phyloP scores from a whole-genome alignment of 208 protist species.

The Balamuthia mandrillaris region DNA sequence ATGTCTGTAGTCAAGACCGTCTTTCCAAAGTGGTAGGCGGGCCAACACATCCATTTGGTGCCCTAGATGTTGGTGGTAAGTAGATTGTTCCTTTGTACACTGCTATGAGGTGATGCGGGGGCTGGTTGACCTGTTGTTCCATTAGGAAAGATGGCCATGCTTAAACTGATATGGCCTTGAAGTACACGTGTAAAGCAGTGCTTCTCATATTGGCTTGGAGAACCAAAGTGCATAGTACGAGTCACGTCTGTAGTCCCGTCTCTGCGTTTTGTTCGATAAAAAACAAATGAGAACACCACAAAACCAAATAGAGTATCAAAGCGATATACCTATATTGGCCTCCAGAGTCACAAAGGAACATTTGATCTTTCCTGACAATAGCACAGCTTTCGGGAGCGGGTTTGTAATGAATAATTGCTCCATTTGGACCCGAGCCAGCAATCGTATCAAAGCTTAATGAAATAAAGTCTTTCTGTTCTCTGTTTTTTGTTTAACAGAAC shows the following conservation, averaged over 20 bases:
- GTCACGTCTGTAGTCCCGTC: constrained; percentile 95
- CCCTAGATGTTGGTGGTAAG: constrained; percentile 46
- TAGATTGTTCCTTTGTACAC: not conserved
- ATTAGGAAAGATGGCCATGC: constrained; percentile 80
- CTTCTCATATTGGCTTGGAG: constrained; percentile 64
- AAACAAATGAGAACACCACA: not conserved
- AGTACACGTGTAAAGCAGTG: constrained; percentile 91
- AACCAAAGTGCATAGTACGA: constrained; percentile 87
- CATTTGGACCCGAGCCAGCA: constrained; percentile 82
- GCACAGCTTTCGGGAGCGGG: constrained; percentile 72
- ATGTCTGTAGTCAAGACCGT: constrained; percentile 90
- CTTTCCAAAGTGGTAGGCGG: constrained; percentile 82
- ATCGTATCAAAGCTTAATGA: constrained; percentile 89
- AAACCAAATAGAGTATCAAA: not conserved
- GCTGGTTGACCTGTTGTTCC: constrained; percentile 57
- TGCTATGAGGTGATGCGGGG: not conserved
- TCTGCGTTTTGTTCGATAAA: not conserved
- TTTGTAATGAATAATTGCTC: constrained; percentile 91
- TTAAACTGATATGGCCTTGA: constrained; percentile 88
- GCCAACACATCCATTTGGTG: constrained; percentile 84
- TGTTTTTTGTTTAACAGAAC: not conserved
- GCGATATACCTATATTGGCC: constrained; percentile 76
- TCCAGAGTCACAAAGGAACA: constrained; percentile 93
- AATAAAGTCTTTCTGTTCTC: constrained; percentile 73
- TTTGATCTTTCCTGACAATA: constrained; percentile 60